Evolutionary conservation across 23 red algal genomes (phyloP), one percentile per base, ranked within the genome.

Genomic region (Chondrus crispus): DNA sequence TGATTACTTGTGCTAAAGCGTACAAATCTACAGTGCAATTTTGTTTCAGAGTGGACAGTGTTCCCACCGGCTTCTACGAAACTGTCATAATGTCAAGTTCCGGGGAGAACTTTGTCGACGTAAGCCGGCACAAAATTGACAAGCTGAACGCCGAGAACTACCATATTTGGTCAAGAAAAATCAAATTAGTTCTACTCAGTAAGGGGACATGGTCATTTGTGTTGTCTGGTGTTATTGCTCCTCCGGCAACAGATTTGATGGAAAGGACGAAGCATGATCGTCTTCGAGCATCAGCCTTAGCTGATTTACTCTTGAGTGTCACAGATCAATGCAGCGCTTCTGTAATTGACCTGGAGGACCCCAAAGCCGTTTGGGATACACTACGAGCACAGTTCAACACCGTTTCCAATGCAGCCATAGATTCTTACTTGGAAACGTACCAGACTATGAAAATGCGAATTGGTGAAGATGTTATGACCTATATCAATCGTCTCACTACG

Each of bases 381-480:
- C 38, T 77, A 20, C 9, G 22, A 24, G 38, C 8, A 24, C 37
- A 46, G 71, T 77, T 46, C 26, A 77, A 77, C 26, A 20, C 13
- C 19, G 0, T 48, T 0, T 77, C 12, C 43, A 48, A 46, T 77
- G 26, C 16, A 10, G 44, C 13, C 22, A 1, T 77, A 26, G 71
- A 77, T 20, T 77, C 26, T 10, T 77, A 46, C 26, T 68, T 57
- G 48, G 49, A 46, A 19, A 7, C 26, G 60, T 66, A 0, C 60
- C 18, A 66, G 7, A 32, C 32, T 19, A 79, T 90, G 87, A 78
- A 68, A 53, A 90, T 90, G 73, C 26, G 11, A 30, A 8, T 40
- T 3, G 37, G 28, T 35, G 71, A 90, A 51, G 12, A 24, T 19
- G 30, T 77, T 0, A 47, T 70, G 52, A 26, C 78, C 32, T 90